Percentiles rank a stretch among this genome's conserved stretches.
These are phyloP conservation scores for Singerocomus rubriflavus DNA, from an alignment of 1,284 basidiomycete genomes.

Conservation along the genomic window DNA sequence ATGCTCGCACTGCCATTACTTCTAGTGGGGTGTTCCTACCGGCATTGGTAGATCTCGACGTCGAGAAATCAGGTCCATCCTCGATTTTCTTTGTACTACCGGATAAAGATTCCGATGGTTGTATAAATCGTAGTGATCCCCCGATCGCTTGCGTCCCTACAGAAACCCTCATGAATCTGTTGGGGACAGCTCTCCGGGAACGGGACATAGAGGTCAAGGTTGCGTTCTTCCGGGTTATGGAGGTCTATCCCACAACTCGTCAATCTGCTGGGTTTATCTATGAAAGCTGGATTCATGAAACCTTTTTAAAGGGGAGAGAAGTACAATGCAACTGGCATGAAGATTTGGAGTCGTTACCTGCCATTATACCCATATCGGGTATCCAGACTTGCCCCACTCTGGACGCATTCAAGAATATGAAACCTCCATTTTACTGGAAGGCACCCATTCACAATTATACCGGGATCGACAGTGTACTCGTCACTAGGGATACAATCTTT, in stretches of 20 bases:
- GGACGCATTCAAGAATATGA: neutral
- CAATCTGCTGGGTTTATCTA: neutral
- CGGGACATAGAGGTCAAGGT: neutral
- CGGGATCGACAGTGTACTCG: neutral
- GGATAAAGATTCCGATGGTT: no score
- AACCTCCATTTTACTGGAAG: conserved; percentile 1
- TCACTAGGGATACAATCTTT: neutral
- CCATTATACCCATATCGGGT: neutral
- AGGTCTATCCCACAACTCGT: neutral
- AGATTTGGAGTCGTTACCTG: neutral
- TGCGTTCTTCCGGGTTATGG: neutral
- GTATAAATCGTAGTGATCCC: neutral
- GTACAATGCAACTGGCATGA: neutral
- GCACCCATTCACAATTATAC: neutral
- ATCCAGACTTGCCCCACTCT: no score
- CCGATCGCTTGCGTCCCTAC: neutral
- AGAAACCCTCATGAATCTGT: neutral
- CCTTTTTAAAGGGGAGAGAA: neutral
- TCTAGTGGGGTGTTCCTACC: fast-evolving
- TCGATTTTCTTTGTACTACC: no score
- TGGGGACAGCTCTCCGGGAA: neutral
- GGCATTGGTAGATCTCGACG: no score
- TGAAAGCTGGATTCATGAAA: conserved; percentile 7
- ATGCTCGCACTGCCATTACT: neutral
- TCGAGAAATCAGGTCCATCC: no score